Evolutionary conservation across 2,329 filamentous ascomycete genomes (phyloP), one percentile per base, ranked within the genome.

Genomic region (Epichloe baconii): DNA sequence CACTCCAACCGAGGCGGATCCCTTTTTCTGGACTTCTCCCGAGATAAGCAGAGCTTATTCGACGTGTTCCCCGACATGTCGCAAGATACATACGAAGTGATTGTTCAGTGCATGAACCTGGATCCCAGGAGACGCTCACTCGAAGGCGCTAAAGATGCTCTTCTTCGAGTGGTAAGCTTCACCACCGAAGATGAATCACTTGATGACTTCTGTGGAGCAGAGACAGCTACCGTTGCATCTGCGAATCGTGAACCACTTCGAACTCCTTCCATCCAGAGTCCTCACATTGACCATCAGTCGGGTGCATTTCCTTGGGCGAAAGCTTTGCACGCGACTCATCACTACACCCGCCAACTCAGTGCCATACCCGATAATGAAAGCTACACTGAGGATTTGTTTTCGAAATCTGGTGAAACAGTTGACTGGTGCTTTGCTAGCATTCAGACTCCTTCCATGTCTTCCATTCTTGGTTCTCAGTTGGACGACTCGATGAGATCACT

Each of bases 51-150:
- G 69, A 94, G 87, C 41, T 80, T 98, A 52, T 98, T 98, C 66
- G 93, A 98, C 66, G 88, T 97, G 61, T 98, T 98, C 68, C 90
- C 93, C 40, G 90, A 87, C 68, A 95, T 98, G 91, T 97, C 91
- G 47, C 88, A 95, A 67, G 93, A 98, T 68, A 96, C 93, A 0
- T 98, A 87, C 63, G 89, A 96, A 68, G 88, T 98, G 58, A 82
- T 98, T 68, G 82, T 84, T 49, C 80, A 95, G 69, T 94, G 88
- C 67, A 80, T 98, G 79, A 88, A 88, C 61, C 72, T 98, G 59
- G 91, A 98, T 64, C 93, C 93, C 11, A 79, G 78, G 66, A 94
- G 89, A 75, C 86, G 93, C 51, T 94, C 90, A 36, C 74, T 98
- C 47, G 73, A 78, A 35, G 86, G 80, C 54, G 82, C 88, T 54